Conservation (phyloP, 2,329 filamentous ascomycete species). For the Ciborinia camelliae region DNA sequence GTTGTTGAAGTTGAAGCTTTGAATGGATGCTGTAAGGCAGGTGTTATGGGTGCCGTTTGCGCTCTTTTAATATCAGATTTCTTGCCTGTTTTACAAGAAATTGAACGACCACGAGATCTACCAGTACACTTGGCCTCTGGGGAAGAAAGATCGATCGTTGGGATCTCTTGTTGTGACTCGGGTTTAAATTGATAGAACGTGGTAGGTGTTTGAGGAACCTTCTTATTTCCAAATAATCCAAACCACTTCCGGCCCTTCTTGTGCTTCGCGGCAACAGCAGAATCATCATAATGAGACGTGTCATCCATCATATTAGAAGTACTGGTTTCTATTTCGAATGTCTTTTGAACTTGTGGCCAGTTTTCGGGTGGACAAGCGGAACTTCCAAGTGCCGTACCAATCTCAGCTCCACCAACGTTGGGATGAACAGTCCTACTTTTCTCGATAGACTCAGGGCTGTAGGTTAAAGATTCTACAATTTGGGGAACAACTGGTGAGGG, state of each 20-base stretch:
- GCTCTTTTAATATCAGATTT: conserved; percentile 32
- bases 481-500: conserved; percentile 20
- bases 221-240: conserved; percentile 43
- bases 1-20: not conserved
- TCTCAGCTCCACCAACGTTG: conserved; percentile 37
- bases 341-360: conserved; percentile 25
- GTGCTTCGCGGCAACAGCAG: conserved; percentile 23
- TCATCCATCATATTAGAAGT: conserved; percentile 31
- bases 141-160: conserved; percentile 5
- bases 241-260: conserved; percentile 61
- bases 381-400: conserved; percentile 73
- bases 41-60: conserved; percentile 30
- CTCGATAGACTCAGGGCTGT: conserved; percentile 10
- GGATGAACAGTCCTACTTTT: not conserved
- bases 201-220: conserved; percentile 40
- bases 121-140: conserved; percentile 19
- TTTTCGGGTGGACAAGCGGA: conserved; percentile 46
- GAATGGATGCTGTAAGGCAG: conserved; percentile 24
- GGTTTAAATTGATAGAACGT: conserved; percentile 37
- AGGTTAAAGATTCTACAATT: not conserved
- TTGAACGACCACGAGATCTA: conserved; percentile 27
- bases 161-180: conserved; percentile 22
- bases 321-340: conserved; percentile 17
- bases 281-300: conserved; percentile 18
- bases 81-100: conserved; percentile 28